Evolutionary conservation across 1,284 basidiomycete species (phyloP).

Genomic region (Exsudoporus floridanus): DNA sequence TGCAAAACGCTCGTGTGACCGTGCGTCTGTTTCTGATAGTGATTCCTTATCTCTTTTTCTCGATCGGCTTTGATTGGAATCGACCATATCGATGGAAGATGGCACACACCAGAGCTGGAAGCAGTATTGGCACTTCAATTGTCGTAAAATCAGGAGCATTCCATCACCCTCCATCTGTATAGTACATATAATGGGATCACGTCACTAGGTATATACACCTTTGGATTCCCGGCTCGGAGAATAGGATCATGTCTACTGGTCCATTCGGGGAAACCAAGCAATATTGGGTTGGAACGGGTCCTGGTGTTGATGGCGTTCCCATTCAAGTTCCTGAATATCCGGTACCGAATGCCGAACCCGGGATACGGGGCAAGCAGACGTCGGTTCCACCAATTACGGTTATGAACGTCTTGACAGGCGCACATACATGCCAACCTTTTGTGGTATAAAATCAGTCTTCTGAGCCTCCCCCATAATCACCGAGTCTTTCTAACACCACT

Average conservation of each 20-base stretch:
- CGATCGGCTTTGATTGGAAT: not conserved
- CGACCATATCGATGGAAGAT: not conserved
- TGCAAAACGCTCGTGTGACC: constrained; percentile 58
- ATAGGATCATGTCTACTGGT: too few species aligned
- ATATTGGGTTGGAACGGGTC: too few species aligned
- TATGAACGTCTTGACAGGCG: not conserved
- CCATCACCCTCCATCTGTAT: constrained; percentile 8
- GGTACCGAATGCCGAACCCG: not conserved
- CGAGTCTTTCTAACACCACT: not conserved
- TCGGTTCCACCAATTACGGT: not conserved
- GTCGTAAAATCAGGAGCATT: constrained; percentile 1
- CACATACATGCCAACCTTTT: too few species aligned
- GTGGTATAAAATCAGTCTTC: not conserved
- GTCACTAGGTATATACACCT: constrained; percentile 4
- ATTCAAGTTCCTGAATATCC: not conserved
- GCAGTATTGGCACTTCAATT: not conserved
- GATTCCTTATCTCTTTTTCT: not conserved
- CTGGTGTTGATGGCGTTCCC: too few species aligned
- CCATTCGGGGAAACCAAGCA: too few species aligned
- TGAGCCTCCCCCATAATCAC: not conserved
- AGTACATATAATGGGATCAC: constrained; percentile 19
- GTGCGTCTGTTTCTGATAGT: not conserved
- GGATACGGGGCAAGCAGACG: not conserved
- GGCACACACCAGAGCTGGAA: not conserved
- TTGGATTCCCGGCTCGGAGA: not conserved